phyloP scores from a whole-genome alignment of 129 eudicot species.

The Helianthus tuberosus region DNA sequence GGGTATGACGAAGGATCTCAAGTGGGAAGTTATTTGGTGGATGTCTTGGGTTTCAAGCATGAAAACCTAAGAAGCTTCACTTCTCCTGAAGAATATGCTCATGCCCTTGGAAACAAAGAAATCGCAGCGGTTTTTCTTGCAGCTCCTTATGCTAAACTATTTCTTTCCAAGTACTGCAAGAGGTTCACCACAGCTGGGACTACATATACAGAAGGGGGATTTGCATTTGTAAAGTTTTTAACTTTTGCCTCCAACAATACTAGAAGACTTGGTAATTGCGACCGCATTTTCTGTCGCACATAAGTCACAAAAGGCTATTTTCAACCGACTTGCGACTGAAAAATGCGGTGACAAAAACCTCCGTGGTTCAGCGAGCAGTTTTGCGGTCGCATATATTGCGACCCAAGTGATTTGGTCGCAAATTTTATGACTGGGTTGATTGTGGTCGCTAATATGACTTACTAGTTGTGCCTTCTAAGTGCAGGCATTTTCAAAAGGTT shows the following conservation, averaged over 20 bases:
- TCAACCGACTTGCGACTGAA: no score
- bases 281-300: no score
- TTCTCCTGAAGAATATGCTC: conserved; percentile 38
- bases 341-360: no score
- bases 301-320: no score
- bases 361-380: no score
- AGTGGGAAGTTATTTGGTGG: conserved; percentile 35
- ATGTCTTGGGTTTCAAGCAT: conserved; percentile 35
- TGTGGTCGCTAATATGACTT: neutral
- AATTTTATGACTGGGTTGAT: no score
- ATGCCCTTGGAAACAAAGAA: conserved; percentile 42
- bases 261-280: no score
- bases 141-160: conserved; percentile 47
- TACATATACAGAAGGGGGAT: conserved; percentile 50
- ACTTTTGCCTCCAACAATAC: neutral
- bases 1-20: conserved; percentile 42
- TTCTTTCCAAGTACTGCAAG: conserved; percentile 51
- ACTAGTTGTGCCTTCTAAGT: neutral
- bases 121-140: conserved; percentile 48
- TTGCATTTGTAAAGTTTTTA: conserved; percentile 42
- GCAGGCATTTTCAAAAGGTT: conserved; percentile 51
- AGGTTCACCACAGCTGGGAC: conserved; percentile 37
- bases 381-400: no score
- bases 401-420: no score
- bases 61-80: conserved; percentile 30